These are phyloP conservation scores for Cyberlindnera nakhonratchasimensis DNA, from an alignment of 805 yeast species.

Conservation along the genomic window DNA sequence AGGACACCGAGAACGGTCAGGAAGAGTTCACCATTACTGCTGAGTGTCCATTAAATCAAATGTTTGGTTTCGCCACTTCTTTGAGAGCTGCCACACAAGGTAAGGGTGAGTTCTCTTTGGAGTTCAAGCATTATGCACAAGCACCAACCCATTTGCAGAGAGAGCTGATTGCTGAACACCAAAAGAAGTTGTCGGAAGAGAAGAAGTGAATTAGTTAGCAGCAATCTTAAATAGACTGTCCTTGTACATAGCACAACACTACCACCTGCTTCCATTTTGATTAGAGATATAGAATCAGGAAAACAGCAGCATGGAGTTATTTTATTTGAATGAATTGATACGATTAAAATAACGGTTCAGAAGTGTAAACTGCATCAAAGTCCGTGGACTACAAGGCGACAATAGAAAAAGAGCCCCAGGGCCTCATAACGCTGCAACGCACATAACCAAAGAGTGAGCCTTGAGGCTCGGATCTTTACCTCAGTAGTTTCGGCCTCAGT, in stretches of 20 bases:
- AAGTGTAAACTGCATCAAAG: background rate
- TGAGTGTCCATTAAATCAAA: constrained; percentile 92
- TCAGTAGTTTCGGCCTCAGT: too few relatives aligned
- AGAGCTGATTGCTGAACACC: constrained; percentile 81
- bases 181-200: constrained; percentile 41
- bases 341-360: background rate
- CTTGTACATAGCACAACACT: background rate
- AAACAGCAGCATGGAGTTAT: too few relatives aligned
- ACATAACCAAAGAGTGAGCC: background rate
- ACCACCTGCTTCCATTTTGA: too few relatives aligned
- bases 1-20: constrained; percentile 88
- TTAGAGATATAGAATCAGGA: too few relatives aligned
- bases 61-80: constrained; percentile 95
- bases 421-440: background rate
- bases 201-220: constrained; percentile 13
- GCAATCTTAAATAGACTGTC: background rate
- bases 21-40: constrained; percentile 93
- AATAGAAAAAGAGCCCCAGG: background rate
- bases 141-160: constrained; percentile 87
- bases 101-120: constrained; percentile 96
- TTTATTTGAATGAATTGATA: background rate
- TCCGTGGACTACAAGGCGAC: background rate
- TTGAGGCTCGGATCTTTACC: too few relatives aligned
- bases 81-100: constrained; percentile 98
- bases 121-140: constrained; percentile 89